A percentile compares a stretch with the other conserved stretches of the same genome.
Evolutionary conservation across 805 yeast genomes (phyloP).

Genomic region (Candida qinlingensis): DNA sequence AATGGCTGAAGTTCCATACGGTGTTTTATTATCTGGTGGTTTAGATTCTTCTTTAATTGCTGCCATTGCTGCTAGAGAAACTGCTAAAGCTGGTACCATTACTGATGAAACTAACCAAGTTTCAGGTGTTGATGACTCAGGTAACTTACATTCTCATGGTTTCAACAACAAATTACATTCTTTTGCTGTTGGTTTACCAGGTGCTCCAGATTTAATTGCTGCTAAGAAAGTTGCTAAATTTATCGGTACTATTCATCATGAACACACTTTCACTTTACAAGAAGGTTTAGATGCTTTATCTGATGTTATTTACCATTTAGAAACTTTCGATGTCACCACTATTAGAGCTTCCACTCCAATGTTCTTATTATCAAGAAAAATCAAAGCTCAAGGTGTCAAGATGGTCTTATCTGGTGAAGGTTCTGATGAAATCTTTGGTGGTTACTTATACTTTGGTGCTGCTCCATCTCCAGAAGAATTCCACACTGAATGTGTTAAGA

Average conservation of each 20-base stretch:
- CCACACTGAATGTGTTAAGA: conserved; percentile 91
- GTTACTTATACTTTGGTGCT: conserved; percentile 93
- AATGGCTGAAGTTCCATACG: conserved; percentile 99
- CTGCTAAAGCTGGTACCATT: conserved; percentile 59
- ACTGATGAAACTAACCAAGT: conserved; percentile 37
- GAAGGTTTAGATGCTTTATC: conserved; percentile 95
- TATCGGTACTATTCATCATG: conserved; percentile 95
- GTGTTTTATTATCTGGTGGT: conserved; percentile 96
- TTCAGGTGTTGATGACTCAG: conserved; percentile 89
- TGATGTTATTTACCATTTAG: conserved; percentile 93
- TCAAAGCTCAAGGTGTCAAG: conserved; percentile 99
- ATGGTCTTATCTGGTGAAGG: conserved; percentile 99
- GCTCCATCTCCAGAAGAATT: conserved; percentile 93
- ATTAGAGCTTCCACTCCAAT: conserved; percentile 99
- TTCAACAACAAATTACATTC: conserved; percentile 86
- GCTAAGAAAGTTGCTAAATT: conserved; percentile 95
- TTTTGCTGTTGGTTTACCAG: conserved; percentile 94
- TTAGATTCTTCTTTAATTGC: conserved; percentile 96
- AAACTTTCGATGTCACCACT: conserved; percentile 97
- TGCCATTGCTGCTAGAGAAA: conserved; percentile 94
- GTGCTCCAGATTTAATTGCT: conserved; percentile 96
- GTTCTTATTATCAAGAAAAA: conserved; percentile 93
- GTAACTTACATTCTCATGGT: conserved; percentile 72
- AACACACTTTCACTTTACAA: conserved; percentile 93
- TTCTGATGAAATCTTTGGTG: conserved; percentile 98